A percentile compares a stretch with the other conserved stretches of the same genome.
These are phyloP conservation scores for Gaertneriomyces sp. DNA, from an alignment of 192 early-diverging fungal species.

Conservation along the genomic window DNA sequence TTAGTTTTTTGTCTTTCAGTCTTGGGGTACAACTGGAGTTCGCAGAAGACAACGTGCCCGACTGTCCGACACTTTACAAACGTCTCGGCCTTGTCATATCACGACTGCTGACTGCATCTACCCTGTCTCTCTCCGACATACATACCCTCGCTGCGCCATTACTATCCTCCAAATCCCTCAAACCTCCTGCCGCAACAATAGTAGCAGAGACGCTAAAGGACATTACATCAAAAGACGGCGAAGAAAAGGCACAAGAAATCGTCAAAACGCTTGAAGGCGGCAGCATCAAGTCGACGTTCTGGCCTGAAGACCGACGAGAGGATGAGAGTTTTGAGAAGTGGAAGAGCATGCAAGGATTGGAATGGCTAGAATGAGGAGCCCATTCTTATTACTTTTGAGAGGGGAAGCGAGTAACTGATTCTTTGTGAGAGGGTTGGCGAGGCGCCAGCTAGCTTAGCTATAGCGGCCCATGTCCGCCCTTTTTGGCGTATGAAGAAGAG, in stretches of 20 bases:
- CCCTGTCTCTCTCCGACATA: slow-evolving; percentile 48
- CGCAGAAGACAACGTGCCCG: slow-evolving; percentile 69
- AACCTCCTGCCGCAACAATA: slow-evolving; percentile 33
- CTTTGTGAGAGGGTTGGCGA: too few species aligned
- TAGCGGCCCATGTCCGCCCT: too few species aligned
- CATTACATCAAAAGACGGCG: slow-evolving; percentile 16
- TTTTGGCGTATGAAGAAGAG: too few species aligned
- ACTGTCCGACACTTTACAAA: slow-evolving; percentile 66
- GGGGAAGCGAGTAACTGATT: too few species aligned
- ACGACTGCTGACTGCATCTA: slow-evolving; percentile 53
- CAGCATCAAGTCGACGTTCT: too few species aligned
- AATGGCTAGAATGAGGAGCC: too few species aligned
- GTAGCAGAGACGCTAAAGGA: slow-evolving; percentile 27
- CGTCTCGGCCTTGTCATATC: slow-evolving; percentile 50
- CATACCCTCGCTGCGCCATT: slow-evolving; percentile 15
- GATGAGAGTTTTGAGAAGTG: too few species aligned
- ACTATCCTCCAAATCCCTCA: slow-evolving; percentile 22
- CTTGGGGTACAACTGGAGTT: slow-evolving; percentile 55
- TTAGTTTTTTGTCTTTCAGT: slow-evolving; percentile 10
- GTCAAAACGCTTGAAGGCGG: slow-evolving; percentile 15
- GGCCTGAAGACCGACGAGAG: too few species aligned
- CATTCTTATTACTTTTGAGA: too few species aligned
- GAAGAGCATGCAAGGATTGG: too few species aligned
- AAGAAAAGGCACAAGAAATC: slow-evolving; percentile 10
- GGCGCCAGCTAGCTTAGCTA: too few species aligned